These are phyloP conservation scores for Cylindrotheca closterium DNA, from an alignment of 108 stramenopile genomes.

Conservation along the genomic window DNA sequence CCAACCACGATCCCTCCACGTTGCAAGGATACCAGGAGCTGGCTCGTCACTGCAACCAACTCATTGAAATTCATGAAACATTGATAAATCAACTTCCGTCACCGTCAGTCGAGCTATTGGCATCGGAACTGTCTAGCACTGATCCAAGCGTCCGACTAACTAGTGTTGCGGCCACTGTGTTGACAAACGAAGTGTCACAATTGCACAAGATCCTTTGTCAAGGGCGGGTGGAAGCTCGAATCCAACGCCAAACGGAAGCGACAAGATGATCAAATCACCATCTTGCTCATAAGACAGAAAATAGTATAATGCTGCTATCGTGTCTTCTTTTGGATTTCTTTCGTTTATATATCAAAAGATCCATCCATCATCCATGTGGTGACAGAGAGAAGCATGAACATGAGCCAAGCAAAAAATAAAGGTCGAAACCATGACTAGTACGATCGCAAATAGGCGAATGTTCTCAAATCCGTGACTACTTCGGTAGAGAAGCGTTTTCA, in stretches of 20 bases:
- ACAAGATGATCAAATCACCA: not conserved
- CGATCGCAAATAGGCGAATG: no score
- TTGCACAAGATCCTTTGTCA: constrained; percentile 17
- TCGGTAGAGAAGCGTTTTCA: no score
- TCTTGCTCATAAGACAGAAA: no score
- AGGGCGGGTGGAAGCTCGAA: not conserved
- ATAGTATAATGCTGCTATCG: no score
- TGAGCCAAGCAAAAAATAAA: no score
- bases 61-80: constrained; percentile 47
- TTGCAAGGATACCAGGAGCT: constrained; percentile 32
- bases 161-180: constrained; percentile 11
- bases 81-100: constrained; percentile 18
- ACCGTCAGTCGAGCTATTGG: not conserved
- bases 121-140: not conserved
- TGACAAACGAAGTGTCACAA: constrained; percentile 7
- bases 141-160: constrained; percentile 24
- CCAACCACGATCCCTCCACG: not conserved
- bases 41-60: constrained; percentile 49
- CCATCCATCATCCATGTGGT: no score
- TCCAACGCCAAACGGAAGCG: not conserved
- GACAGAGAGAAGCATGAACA: no score
- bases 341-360: no score
- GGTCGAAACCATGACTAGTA: no score
- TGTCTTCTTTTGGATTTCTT: no score
- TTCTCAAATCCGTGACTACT: no score